Percentiles rank a stretch among this genome's conserved stretches.
These are phyloP conservation scores for Xylaria castorea DNA, from an alignment of 495 filamentous ascomycete genomes.

Conservation along the genomic window DNA sequence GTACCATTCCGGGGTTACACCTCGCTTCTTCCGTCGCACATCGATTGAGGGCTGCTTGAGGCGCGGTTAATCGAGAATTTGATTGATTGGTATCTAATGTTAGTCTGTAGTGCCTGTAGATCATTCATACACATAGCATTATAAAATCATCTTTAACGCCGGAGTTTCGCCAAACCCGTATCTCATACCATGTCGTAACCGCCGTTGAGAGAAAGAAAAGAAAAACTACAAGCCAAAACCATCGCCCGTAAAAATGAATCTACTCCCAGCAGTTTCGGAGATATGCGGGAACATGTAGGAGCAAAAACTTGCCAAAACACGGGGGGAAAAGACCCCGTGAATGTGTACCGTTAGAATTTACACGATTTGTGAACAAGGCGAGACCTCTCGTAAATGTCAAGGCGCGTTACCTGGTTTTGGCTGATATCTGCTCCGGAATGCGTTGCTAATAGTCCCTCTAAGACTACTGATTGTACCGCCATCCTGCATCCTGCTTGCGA, in stretches of 20 bases:
- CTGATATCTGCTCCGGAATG: conserved; percentile 50
- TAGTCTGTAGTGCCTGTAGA: neutral
- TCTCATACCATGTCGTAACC: neutral
- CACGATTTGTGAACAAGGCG: neutral
- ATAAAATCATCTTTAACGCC: neutral
- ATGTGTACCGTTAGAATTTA: neutral
- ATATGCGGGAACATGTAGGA: neutral
- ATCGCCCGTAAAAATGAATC: neutral
- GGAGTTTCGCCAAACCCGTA: neutral
- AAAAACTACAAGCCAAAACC: neutral
- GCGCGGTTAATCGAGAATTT: neutral
- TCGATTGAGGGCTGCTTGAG: neutral
- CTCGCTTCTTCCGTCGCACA: neutral
- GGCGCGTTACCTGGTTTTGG: conserved; percentile 14
- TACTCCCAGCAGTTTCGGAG: neutral
- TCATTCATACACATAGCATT: neutral
- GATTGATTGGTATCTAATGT: neutral
- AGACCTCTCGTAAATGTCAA: neutral
- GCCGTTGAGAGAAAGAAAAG: neutral
- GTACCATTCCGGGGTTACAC: neutral
- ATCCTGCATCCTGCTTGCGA: conserved; percentile 89
- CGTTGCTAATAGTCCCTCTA: conserved; percentile 80
- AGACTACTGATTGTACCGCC: conserved; percentile 73
- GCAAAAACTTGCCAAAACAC: neutral
- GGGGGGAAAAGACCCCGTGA: neutral